Percentiles rank a stretch among this genome's conserved stretches.
Evolutionary conservation across 1,284 basidiomycete genomes (phyloP).

Genomic region (Cutaneotrichosporon arboriforme): DNA sequence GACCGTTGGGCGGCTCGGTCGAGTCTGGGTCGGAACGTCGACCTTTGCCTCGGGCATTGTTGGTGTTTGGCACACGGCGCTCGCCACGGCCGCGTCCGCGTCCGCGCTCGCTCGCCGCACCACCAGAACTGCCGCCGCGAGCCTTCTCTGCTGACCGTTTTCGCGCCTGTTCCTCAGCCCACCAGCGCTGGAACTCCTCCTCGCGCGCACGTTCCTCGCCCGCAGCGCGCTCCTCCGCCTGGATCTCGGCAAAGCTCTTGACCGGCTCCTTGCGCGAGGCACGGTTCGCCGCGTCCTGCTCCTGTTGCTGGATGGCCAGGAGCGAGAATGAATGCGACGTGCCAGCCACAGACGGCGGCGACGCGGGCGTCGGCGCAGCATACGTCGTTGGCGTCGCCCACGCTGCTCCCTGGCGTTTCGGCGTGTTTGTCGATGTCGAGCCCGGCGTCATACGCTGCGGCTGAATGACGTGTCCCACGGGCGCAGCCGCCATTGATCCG

Average conservation of each 20-base stretch:
- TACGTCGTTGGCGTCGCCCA: constrained; percentile 22
- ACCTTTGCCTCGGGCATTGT: not conserved
- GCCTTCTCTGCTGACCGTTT: not conserved
- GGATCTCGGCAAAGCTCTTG: constrained; percentile 70
- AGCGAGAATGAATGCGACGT: constrained; percentile 58
- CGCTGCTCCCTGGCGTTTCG: constrained; percentile 3
- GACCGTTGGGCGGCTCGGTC: not conserved
- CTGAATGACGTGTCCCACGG: constrained; percentile 12
- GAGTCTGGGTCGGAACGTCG: too few relatives aligned
- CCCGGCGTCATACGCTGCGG: constrained; percentile 1
- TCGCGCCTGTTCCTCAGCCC: constrained; percentile 71
- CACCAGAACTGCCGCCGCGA: not conserved
- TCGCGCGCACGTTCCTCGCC: constrained; percentile 56
- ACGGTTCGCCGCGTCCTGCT: constrained; percentile 55
- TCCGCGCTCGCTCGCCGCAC: not conserved
- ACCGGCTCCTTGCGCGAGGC: constrained; percentile 48
- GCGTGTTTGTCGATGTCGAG: not conserved
- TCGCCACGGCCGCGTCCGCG: not conserved
- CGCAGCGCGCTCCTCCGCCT: constrained; percentile 62
- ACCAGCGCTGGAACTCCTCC: constrained; percentile 76
- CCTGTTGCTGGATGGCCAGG: constrained; percentile 72
- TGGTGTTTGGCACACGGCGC: not conserved
- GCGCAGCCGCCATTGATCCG: constrained; percentile 11
- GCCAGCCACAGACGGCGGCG: constrained; percentile 13
- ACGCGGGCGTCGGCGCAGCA: constrained; percentile 43